A percentile compares a stretch with the other conserved stretches of the same genome.
These are phyloP conservation scores for Diospyros kaki DNA, from an alignment of 148 eudicot genomes.

Conservation along the genomic window DNA sequence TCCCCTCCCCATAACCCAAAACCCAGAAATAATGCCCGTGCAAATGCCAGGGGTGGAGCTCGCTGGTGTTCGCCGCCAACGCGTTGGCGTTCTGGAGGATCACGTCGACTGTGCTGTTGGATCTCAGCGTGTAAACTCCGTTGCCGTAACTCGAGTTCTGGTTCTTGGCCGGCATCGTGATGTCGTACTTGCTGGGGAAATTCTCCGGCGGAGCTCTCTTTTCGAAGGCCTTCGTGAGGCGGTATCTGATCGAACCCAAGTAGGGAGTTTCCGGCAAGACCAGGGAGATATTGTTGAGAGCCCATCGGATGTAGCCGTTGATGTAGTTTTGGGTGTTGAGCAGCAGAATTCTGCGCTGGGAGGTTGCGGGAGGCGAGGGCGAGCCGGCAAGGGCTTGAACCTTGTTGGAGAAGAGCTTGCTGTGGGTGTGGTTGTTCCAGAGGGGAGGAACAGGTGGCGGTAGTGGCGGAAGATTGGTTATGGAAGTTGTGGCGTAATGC, in stretches of 20 bases:
- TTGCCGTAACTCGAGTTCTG: conserved; percentile 50
- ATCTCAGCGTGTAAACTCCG: conserved; percentile 44
- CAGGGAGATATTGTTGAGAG: conserved; percentile 78
- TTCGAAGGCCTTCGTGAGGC: conserved; percentile 31
- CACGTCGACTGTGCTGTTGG: conserved; percentile 54
- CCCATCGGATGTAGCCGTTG: conserved; percentile 66
- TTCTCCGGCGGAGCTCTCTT: conserved; percentile 40
- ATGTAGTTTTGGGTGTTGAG: conserved; percentile 69
- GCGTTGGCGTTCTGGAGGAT: conserved; percentile 82
- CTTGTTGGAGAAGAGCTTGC: conserved; percentile 46
- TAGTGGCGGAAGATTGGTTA: conserved; percentile 36
- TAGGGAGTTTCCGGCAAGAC: conserved; percentile 65
- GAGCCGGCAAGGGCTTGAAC: conserved; percentile 46
- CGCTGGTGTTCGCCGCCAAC: conserved; percentile 38
- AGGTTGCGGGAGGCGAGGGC: conserved; percentile 36
- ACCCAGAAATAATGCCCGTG: conserved; percentile 97
- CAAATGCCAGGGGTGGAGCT: conserved; percentile 86
- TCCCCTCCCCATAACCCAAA: conserved; percentile 83
- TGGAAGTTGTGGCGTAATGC: conserved; percentile 34
- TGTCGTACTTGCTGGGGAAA: conserved; percentile 36
- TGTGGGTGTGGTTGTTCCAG: conserved; percentile 60
- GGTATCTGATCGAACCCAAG: conserved; percentile 51
- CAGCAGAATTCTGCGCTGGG: conserved; percentile 42
- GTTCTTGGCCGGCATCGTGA: conserved; percentile 36
- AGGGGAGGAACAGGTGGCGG: conserved; percentile 55